Conservation (phyloP, 768 basidiomycete genomes). For the Trametes punicea region DNA sequence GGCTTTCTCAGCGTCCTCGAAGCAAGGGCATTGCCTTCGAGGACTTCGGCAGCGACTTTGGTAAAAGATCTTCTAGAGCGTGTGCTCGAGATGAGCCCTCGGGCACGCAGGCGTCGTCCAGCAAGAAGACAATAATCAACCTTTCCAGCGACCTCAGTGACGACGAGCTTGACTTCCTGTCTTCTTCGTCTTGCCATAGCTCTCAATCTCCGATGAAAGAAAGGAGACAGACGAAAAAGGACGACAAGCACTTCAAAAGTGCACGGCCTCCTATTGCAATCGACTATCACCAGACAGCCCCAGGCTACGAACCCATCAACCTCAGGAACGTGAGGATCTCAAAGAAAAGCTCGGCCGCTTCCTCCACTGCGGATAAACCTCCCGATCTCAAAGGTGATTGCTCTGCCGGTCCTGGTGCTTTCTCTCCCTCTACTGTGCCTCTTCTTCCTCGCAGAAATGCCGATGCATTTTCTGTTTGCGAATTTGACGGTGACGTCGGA, state of each 20-base stretch:
- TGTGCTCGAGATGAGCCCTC: neutral
- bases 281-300: slow-evolving; percentile 15
- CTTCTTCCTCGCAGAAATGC: neutral
- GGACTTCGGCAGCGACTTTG: slow-evolving; percentile 26
- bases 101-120: neutral
- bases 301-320: slow-evolving; percentile 14
- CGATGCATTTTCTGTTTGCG: neutral
- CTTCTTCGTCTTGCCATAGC: slow-evolving; percentile 8
- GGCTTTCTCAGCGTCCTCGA: slow-evolving; percentile 5
- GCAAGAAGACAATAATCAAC: neutral
- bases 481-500: too few species aligned
- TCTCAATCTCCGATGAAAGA: slow-evolving; percentile 4
- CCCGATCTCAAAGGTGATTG: neutral
- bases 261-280: slow-evolving; percentile 6
- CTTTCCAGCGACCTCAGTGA: slow-evolving; percentile 12
- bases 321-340: slow-evolving; percentile 24
- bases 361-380: neutral
- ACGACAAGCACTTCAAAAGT: neutral
- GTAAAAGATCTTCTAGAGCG: neutral
- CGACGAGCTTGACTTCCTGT: slow-evolving; percentile 23
- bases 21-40: slow-evolving; percentile 4
- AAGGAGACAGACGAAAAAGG: neutral
- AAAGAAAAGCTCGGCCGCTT: slow-evolving; percentile 7
- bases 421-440: neutral
- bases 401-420: neutral